These are phyloP conservation scores for Chrysosporium keratinophilum DNA, from an alignment of 2,329 filamentous ascomycete species.

Conservation along the genomic window DNA sequence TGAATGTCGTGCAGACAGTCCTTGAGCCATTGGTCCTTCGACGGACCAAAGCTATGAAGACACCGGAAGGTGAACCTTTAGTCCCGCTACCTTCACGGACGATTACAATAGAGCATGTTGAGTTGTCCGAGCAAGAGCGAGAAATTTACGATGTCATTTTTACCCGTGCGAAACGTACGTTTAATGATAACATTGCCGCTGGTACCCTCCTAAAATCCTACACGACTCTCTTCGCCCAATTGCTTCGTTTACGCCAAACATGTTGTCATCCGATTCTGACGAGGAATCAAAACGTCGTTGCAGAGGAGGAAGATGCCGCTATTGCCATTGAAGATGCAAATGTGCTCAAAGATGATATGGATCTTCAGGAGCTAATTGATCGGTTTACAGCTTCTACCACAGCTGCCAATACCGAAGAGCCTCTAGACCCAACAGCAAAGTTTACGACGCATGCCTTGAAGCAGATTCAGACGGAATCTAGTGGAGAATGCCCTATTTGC, in stretches of 20 bases:
- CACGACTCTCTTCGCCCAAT: conserved; percentile 94
- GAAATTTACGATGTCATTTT: conserved; percentile 92
- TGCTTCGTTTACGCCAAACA: conserved; percentile 79
- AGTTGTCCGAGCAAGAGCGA: conserved; percentile 72
- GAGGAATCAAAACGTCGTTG: conserved; percentile 69
- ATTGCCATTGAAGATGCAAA: conserved; percentile 66
- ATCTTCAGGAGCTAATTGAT: conserved; percentile 73
- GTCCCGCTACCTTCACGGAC: conserved; percentile 73
- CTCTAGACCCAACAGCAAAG: conserved; percentile 51
- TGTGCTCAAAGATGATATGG: conserved; percentile 89
- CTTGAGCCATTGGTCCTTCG: conserved; percentile 90
- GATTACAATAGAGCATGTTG: conserved; percentile 76
- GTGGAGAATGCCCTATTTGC: conserved; percentile 88
- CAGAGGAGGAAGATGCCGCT: conserved; percentile 77
- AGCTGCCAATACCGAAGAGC: conserved; percentile 39
- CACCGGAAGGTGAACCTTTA: conserved; percentile 68
- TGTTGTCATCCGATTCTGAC: conserved; percentile 91
- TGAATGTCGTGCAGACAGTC: conserved; percentile 95
- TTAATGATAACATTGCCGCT: conserved; percentile 76
- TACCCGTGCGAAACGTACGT: conserved; percentile 68
- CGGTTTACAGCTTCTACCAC: conserved; percentile 65
- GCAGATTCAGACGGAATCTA: conserved; percentile 82
- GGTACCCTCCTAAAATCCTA: conserved; percentile 92
- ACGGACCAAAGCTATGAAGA: conserved; percentile 97
- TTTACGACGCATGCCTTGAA: conserved; percentile 81